Percentiles rank a stretch among this genome's conserved stretches.
These are phyloP conservation scores for Penicillium flavigenum DNA, from an alignment of 495 filamentous ascomycete genomes.

Conservation along the genomic window DNA sequence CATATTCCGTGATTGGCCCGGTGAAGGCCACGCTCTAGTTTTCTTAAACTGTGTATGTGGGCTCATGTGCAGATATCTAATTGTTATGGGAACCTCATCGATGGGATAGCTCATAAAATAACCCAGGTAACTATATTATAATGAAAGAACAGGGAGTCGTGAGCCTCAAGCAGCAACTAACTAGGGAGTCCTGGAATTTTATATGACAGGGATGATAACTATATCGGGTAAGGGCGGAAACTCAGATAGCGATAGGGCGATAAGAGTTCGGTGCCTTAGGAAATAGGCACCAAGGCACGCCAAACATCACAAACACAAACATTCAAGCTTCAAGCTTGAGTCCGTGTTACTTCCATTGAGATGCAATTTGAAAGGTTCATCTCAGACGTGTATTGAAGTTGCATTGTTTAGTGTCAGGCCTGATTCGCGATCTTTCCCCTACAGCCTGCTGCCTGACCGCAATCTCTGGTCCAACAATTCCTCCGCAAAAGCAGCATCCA, in stretches of 20 bases:
- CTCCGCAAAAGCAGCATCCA: not conserved
- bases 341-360: not conserved
- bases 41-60: no score
- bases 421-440: not conserved
- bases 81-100: no score
- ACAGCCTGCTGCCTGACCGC: not conserved
- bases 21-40: no score
- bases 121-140: no score
- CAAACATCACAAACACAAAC: constrained; percentile 27
- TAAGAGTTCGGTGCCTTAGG: not conserved
- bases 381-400: not conserved
- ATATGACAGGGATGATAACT: no score
- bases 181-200: no score
- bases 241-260: constrained; percentile 9
- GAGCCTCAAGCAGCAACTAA: no score
- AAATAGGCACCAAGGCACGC: constrained; percentile 1
- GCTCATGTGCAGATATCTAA: no score
- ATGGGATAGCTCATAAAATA: no score
- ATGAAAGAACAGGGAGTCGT: no score
- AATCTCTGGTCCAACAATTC: constrained; percentile 3
- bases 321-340: constrained; percentile 11
- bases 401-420: not conserved
- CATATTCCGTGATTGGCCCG: no score
- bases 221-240: not conserved
- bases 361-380: not conserved